These are phyloP conservation scores for Desmodesmus armatus DNA, from an alignment of 139 green algal species.

Conservation along the genomic window DNA sequence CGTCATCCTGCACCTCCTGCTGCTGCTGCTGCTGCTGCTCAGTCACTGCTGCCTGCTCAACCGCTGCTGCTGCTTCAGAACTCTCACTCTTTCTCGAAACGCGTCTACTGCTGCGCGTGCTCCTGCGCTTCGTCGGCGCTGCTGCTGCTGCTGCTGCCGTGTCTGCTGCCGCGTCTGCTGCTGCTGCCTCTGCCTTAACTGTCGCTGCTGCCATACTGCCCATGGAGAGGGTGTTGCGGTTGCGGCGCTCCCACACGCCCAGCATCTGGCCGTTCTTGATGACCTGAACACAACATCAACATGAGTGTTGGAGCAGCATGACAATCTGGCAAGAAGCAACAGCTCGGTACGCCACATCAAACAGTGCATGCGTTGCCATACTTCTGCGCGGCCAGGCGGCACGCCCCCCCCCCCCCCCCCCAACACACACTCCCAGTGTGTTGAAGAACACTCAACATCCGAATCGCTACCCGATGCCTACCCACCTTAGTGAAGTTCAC, in stretches of 20 bases:
- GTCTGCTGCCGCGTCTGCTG: constrained; percentile 27
- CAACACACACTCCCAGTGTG: too few relatives aligned
- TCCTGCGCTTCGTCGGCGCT: background rate
- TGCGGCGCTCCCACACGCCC: constrained; percentile 84
- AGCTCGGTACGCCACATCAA: background rate
- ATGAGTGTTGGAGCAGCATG: background rate
- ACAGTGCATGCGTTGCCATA: background rate
- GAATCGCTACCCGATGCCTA: too few relatives aligned
- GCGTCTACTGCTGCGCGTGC: background rate
- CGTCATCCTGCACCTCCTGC: background rate
- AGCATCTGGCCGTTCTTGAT: constrained; percentile 99
- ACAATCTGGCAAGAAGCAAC: background rate
- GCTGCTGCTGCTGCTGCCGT: background rate
- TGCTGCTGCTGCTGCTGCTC: too few relatives aligned
- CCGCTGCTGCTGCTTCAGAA: too few relatives aligned
- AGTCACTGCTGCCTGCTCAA: background rate
- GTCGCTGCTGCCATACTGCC: constrained; percentile 63
- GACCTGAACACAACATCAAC: constrained; percentile 65
- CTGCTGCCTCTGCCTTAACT: background rate
- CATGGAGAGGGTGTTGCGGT: constrained; percentile 71
- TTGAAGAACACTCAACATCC: too few relatives aligned
- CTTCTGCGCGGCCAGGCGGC: constrained; percentile 71
- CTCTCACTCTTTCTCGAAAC: too few relatives aligned
- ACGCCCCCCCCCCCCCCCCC: too few relatives aligned
- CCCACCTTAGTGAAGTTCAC: constrained; percentile 57